These are phyloP conservation scores for Fusarium musae DNA, from an alignment of 2,329 filamentous ascomycete species.

Conservation along the genomic window DNA sequence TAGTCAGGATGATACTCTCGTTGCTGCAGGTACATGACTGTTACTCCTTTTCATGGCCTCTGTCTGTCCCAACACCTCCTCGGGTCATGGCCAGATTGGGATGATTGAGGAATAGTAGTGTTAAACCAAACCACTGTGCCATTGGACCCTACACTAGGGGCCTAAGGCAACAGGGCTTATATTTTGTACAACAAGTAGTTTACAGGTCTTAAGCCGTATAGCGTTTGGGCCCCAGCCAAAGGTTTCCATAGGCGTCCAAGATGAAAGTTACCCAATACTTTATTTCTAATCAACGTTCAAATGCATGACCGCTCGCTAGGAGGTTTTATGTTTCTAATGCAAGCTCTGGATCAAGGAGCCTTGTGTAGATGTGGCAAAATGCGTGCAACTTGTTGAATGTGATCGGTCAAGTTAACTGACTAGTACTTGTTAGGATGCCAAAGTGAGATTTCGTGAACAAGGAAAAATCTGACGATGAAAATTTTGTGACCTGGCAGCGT, in stretches of 20 bases:
- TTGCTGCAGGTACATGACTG: not conserved
- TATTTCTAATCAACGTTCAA: not conserved
- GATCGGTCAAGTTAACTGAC: slow-evolving; percentile 21
- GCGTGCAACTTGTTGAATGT: slow-evolving; percentile 1
- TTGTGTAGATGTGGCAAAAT: not conserved
- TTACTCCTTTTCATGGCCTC: not conserved
- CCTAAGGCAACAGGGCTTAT: too few species aligned
- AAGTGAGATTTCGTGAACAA: not conserved
- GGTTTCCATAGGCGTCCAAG: not conserved
- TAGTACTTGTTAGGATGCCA: not conserved
- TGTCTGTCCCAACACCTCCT: not conserved
- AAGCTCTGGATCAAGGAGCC: not conserved
- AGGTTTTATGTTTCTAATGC: not conserved
- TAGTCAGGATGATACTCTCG: not conserved
- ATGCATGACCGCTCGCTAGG: not conserved
- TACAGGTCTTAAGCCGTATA: too few species aligned
- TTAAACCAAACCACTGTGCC: too few species aligned
- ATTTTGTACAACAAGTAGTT: too few species aligned
- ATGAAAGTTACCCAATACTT: not conserved
- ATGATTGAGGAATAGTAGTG: not conserved
- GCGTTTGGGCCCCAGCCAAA: not conserved
- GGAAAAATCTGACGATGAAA: not conserved
- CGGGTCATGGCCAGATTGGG: not conserved
- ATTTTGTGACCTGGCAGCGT: not conserved
- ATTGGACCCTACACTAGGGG: too few species aligned